phyloP scores from a whole-genome alignment of 192 early-diverging fungal species.

The Podila verticillata region DNA sequence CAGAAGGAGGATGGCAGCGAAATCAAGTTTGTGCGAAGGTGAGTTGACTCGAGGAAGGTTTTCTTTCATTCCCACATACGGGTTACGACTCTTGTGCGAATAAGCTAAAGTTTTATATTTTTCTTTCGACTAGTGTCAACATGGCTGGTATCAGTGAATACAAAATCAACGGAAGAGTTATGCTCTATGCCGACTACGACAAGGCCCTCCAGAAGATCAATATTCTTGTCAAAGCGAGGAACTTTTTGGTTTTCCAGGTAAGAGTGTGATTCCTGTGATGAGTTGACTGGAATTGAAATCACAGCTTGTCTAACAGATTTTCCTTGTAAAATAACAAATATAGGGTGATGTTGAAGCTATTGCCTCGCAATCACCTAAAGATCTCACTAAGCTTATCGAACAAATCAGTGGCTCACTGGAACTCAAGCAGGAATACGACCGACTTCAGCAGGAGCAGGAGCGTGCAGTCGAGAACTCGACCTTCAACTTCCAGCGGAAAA shows the following conservation, averaged over 20 bases:
- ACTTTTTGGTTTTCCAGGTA: conserved; percentile 97
- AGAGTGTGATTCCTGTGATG: conserved; percentile 5
- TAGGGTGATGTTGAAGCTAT: conserved; percentile 96
- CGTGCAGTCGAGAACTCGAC: conserved; percentile 87
- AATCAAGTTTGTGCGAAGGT: conserved; percentile 80
- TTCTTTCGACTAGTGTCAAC: conserved; percentile 58
- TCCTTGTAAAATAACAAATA: neutral
- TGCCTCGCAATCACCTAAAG: conserved; percentile 94
- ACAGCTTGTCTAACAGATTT: neutral
- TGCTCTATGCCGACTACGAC: conserved; percentile 83
- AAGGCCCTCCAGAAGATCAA: conserved; percentile 82
- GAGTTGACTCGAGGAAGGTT: neutral
- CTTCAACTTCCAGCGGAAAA: conserved; percentile 91
- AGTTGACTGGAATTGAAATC: neutral
- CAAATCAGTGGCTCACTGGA: conserved; percentile 96
- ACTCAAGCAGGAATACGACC: conserved; percentile 88
- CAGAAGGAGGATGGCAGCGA: conserved; percentile 69
- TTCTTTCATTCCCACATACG: too few species aligned
- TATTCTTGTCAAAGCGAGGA: conserved; percentile 94
- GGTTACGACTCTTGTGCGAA: too few species aligned
- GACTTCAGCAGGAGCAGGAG: conserved; percentile 84
- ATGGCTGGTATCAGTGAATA: conserved; percentile 85
- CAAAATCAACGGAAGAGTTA: conserved; percentile 79
- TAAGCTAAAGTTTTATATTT: neutral
- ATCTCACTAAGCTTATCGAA: conserved; percentile 93